phyloP scores from a whole-genome alignment of 768 basidiomycete species.

The Leucogyrophana mollusca region DNA sequence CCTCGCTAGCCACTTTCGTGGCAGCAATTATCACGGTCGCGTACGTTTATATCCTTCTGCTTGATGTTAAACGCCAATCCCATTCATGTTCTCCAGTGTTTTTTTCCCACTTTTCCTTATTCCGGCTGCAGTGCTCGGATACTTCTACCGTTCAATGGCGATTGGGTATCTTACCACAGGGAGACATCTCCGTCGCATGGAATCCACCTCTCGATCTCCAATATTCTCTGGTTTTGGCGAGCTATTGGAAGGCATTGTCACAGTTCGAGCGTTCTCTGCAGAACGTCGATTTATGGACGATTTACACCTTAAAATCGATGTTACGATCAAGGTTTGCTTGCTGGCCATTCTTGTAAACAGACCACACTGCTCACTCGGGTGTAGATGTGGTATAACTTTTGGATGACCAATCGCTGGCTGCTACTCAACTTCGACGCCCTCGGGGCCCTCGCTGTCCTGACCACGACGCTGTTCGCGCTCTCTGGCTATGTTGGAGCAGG shows the following conservation, averaged over 20 bases:
- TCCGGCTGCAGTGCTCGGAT: conserved; percentile 73
- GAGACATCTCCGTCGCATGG: conserved; percentile 87
- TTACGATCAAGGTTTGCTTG: conserved; percentile 64
- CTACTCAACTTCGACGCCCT: conserved; percentile 80
- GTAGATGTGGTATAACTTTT: conserved; percentile 83
- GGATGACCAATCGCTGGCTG: conserved; percentile 91
- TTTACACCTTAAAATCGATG: conserved; percentile 71
- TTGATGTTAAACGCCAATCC: conserved; percentile 8
- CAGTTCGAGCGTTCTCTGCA: conserved; percentile 86
- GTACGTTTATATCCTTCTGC: conserved; percentile 35
- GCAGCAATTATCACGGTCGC: conserved; percentile 71
- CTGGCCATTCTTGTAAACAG: neutral
- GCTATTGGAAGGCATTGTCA: conserved; percentile 84
- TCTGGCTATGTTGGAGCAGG: conserved; percentile 58
- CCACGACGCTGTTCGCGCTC: conserved; percentile 77
- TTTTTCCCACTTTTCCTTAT: conserved; percentile 87
- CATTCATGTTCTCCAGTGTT: too few relatives aligned
- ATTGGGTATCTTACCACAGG: conserved; percentile 78
- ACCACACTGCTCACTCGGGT: neutral
- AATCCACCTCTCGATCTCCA: conserved; percentile 82
- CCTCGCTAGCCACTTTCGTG: conserved; percentile 73
- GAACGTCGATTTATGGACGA: conserved; percentile 76
- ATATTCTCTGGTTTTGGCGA: conserved; percentile 85
- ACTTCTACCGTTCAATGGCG: conserved; percentile 66
- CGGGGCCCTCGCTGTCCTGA: conserved; percentile 69